Evolutionary conservation across 495 filamentous ascomycete genomes (phyloP).

Genomic region (Podospora anserina): DNA sequence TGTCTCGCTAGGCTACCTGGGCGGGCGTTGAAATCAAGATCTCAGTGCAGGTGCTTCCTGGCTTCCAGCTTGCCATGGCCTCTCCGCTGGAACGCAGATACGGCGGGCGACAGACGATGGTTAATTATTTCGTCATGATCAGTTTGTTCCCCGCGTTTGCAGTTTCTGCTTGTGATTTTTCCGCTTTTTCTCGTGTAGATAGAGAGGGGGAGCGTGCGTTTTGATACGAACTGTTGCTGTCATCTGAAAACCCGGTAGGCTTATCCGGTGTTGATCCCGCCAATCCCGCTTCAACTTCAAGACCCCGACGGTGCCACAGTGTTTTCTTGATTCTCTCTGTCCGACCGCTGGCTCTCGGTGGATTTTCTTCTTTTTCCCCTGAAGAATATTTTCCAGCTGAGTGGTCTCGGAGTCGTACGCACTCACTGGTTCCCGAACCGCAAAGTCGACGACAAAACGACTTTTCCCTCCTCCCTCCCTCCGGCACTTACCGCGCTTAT

Average conservation of each 20-base stretch:
- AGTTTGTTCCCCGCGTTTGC: not conserved
- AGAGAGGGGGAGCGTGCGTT: not conserved
- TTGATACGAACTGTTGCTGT: not conserved
- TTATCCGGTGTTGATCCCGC: not conserved
- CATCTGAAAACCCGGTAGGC: not conserved
- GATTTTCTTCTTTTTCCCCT: not conserved
- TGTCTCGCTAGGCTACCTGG: not conserved
- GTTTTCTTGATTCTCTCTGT: not conserved
- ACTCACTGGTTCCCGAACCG: not conserved
- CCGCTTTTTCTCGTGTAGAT: not conserved
- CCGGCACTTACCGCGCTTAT: conserved; percentile 6
- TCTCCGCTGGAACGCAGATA: conserved; percentile 1
- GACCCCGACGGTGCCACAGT: not conserved
- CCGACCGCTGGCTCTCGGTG: not conserved
- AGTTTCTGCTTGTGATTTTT: not conserved
- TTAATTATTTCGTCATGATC: not conserved
- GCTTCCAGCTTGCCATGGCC: not conserved
- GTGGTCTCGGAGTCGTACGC: not conserved
- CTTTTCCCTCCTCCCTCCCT: not conserved
- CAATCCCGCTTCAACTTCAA: not conserved
- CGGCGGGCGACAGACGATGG: not conserved
- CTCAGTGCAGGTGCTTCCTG: not conserved
- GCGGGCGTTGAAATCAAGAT: not conserved
- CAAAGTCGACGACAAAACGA: too few species aligned
- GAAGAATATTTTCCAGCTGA: not conserved